These are phyloP conservation scores for Annulohypoxylon nitens DNA, from an alignment of 495 filamentous ascomycete genomes.

Conservation along the genomic window DNA sequence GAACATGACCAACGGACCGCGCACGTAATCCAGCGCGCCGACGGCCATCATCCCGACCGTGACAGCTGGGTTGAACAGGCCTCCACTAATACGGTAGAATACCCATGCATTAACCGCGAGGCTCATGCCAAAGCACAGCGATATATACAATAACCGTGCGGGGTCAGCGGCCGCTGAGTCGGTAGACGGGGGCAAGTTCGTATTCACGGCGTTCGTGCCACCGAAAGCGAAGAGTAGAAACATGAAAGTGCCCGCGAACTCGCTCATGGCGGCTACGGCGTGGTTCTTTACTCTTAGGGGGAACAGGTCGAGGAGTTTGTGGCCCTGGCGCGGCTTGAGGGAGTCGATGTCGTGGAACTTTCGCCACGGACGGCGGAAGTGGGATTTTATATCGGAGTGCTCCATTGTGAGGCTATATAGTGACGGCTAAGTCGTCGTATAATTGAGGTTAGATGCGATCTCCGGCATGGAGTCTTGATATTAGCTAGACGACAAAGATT, in stretches of 20 bases:
- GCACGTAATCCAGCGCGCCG: constrained; percentile 64
- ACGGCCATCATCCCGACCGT: constrained; percentile 70
- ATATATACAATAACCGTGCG: constrained; percentile 73
- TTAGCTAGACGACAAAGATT: background rate
- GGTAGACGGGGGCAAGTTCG: constrained; percentile 48
- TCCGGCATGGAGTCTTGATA: background rate
- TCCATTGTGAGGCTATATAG: constrained; percentile 6
- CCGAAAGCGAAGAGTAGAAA: constrained; percentile 88
- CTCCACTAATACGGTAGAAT: constrained; percentile 84
- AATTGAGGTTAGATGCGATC: background rate
- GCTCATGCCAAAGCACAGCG: constrained; percentile 79
- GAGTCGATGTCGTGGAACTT: background rate
- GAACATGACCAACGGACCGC: constrained; percentile 64
- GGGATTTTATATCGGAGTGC: constrained; percentile 27
- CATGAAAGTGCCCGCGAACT: constrained; percentile 84
- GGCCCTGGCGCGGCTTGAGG: background rate
- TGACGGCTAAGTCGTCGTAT: background rate
- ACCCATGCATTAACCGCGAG: constrained; percentile 87
- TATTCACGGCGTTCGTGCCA: constrained; percentile 80
- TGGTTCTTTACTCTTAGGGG: constrained; percentile 54
- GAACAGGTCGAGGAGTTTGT: constrained; percentile 13
- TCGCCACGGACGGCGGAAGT: constrained; percentile 30
- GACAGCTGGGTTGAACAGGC: constrained; percentile 83
- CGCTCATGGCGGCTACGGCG: constrained; percentile 72
- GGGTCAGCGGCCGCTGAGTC: constrained; percentile 34